Evolutionary conservation across 805 yeast genomes (phyloP).

Genomic region (Candida morakotiae): DNA sequence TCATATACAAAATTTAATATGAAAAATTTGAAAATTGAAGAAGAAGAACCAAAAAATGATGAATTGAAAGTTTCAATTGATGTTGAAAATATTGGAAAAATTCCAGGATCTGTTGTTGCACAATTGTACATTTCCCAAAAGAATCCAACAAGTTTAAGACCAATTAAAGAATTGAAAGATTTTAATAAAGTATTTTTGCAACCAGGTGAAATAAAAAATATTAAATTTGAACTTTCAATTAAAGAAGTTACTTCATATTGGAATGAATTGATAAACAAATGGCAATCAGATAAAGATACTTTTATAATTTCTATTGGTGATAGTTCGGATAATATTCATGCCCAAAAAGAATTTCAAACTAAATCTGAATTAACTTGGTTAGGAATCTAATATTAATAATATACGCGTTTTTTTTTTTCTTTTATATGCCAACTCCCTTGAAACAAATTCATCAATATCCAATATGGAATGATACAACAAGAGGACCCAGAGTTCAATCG

Average conservation of each 20-base stretch:
- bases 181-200: slow-evolving; percentile 23
- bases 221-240: slow-evolving; percentile 15
- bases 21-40: slow-evolving; percentile 11
- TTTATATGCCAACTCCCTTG: not conserved
- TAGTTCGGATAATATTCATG: slow-evolving; percentile 16
- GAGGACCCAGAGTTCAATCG: not conserved
- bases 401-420: not conserved
- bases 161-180: slow-evolving; percentile 27
- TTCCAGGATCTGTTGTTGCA: slow-evolving; percentile 25
- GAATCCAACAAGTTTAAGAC: slow-evolving; percentile 17
- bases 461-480: not conserved
- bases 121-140: slow-evolving; percentile 22
- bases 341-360: slow-evolving; percentile 16
- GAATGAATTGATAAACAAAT: slow-evolving; percentile 23
- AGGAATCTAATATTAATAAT: slow-evolving; percentile 1
- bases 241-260: slow-evolving; percentile 27
- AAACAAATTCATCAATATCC: slow-evolving; percentile 2
- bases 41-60: slow-evolving; percentile 13
- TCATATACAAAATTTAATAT: slow-evolving; percentile 24
- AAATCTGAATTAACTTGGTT: slow-evolving; percentile 8
- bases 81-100: slow-evolving; percentile 20
- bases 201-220: slow-evolving; percentile 13
- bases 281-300: slow-evolving; percentile 21
- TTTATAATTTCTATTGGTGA: slow-evolving; percentile 25
- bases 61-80: slow-evolving; percentile 14